Conservation (phyloP, 2,329 filamentous ascomycete genomes). For the Aureobasidium zeae region DNA sequence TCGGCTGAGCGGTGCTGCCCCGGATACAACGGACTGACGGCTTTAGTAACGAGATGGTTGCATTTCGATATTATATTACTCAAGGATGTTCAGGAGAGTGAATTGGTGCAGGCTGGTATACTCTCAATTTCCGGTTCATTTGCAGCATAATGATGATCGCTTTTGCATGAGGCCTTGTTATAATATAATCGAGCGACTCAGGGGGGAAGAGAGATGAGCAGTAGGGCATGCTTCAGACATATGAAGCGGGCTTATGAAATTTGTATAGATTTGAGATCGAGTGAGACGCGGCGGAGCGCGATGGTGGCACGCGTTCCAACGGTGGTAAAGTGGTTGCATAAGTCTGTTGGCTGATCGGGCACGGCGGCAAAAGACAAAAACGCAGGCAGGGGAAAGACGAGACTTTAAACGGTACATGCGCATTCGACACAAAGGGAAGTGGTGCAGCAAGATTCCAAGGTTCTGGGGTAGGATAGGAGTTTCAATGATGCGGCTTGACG, state of each 20-base stretch:
- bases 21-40: conserved; percentile 11
- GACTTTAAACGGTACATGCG: not conserved
- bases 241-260: conserved; percentile 6
- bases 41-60: conserved; percentile 3
- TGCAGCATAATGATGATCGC: conserved; percentile 2
- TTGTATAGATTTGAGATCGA: conserved; percentile 2
- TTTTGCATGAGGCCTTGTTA: not conserved
- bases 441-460: conserved; percentile 8
- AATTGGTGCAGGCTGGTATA: not conserved
- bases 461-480: conserved; percentile 10
- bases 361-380: not conserved
- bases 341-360: conserved; percentile 1
- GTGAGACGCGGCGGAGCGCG: conserved; percentile 9
- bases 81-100: not conserved
- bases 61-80: conserved; percentile 10
- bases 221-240: not conserved
- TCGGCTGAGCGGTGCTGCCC: not conserved
- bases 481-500: conserved; percentile 12
- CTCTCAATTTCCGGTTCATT: not conserved
- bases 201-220: no score
- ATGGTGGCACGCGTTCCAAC: conserved; percentile 3
- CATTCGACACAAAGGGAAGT: not conserved
- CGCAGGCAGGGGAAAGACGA: conserved; percentile 5
- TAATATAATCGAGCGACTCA: not conserved
- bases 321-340: conserved; percentile 14